Evolutionary conservation across 352 stramenopile species (phyloP).

Genomic region (Globisporangium camurandrum): DNA sequence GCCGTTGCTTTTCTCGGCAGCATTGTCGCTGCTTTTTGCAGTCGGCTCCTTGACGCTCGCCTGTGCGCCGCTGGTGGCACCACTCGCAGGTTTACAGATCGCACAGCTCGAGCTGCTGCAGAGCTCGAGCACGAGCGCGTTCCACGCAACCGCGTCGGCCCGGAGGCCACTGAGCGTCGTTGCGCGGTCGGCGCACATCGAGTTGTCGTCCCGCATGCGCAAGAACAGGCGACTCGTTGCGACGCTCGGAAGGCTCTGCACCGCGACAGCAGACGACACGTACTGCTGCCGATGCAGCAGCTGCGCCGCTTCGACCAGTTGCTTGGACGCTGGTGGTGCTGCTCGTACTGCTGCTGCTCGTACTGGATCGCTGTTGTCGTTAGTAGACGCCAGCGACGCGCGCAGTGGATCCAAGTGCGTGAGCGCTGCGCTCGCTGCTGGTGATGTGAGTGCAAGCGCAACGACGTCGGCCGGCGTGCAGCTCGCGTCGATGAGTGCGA

Average conservation of each 20-base stretch:
- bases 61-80: background rate
- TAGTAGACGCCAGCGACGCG: too few species aligned
- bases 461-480: conserved; percentile 19
- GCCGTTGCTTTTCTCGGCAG: conserved; percentile 3
- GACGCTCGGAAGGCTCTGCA: conserved; percentile 5
- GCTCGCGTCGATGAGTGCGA: conserved; percentile 5
- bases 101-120: conserved; percentile 13
- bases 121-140: conserved; percentile 13
- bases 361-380: background rate
- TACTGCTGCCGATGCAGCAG: conserved; percentile 12
- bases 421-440: conserved; percentile 9
- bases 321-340: conserved; percentile 11
- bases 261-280: conserved; percentile 4
- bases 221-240: conserved; percentile 21
- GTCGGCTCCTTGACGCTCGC: background rate
- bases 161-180: conserved; percentile 2
- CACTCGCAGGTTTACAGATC: conserved; percentile 8
- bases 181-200: conserved; percentile 21
- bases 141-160: conserved; percentile 1
- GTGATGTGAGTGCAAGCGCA: conserved; percentile 20
- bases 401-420: conserved; percentile 15
- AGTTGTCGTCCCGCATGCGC: conserved; percentile 10
- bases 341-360: conserved; percentile 5
- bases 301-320: conserved; percentile 12
- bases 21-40: background rate